Percentiles rank a stretch among this genome's conserved stretches.
Conservation (phyloP, 2,329 filamentous ascomycete species). For the Aphanocladium album region DNA sequence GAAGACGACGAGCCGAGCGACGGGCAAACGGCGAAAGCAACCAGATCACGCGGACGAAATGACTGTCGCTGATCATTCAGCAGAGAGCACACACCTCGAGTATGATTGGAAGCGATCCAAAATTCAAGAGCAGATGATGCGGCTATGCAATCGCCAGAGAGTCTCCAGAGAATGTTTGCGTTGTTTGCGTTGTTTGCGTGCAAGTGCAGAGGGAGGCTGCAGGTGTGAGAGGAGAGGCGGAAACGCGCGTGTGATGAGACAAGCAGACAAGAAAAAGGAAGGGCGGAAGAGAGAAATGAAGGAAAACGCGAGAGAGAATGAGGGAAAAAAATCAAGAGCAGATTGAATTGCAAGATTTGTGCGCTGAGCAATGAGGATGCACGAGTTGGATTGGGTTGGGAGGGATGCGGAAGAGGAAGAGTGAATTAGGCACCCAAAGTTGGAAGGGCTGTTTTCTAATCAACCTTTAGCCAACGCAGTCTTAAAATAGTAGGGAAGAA, state of each 20-base stretch:
- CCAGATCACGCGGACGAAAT: neutral
- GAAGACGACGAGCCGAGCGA: neutral
- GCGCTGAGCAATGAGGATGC: conserved; percentile 5
- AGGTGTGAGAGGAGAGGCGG: neutral
- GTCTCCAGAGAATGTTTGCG: conserved; percentile 2
- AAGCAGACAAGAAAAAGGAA: neutral
- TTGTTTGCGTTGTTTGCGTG: conserved; percentile 2
- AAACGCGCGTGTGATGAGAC: conserved; percentile 2
- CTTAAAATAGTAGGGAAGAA: neutral
- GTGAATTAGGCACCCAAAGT: neutral
- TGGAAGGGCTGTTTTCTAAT: neutral
- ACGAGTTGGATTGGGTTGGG: neutral
- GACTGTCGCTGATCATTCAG: neutral
- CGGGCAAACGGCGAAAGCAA: neutral
- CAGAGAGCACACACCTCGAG: neutral
- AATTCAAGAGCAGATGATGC: neutral
- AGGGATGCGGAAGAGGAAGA: neutral
- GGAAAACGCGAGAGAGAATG: neutral
- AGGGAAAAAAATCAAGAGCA: neutral
- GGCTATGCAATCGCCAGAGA: conserved; percentile 4
- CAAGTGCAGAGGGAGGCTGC: neutral
- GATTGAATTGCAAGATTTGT: neutral
- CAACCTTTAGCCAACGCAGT: neutral
- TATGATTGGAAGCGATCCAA: neutral
- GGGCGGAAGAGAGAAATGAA: neutral